Evolutionary conservation across 345 rosid species (phyloP), one percentile per base, ranked within the genome.

Genomic region (Carallia brachiata): DNA sequence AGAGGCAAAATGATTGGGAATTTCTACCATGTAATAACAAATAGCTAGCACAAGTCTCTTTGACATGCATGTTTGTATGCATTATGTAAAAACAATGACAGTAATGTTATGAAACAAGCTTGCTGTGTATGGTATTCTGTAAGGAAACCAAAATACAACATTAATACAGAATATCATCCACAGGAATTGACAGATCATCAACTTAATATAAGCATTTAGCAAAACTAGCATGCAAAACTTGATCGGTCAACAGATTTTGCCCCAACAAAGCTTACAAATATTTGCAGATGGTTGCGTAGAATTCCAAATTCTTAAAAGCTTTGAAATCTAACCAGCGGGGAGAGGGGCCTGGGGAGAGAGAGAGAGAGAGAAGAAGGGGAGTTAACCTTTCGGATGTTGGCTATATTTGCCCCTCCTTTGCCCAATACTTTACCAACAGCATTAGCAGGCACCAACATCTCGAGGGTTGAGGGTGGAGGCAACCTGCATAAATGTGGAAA

Each of bases 361-460:
- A 52, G 39, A 66, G 19, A 69, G 70, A 69, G 56, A 8, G 15
- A 37, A 23, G 23, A 23, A 23, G 23, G 70, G 66, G 44, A 71
- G 73, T 79, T 67, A 71, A 95, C 99, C 96, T 89, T 87, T 70
- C 92, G 86, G 61, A 95, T 89, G 78, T 92, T 95, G 70, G 88
- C 83, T 76, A 95, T 77, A 79, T 95, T 95, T 60, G 89, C 82
- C 66, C 99, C 99, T 68, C 88, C 93, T 87, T 84, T 95, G 59
- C 99, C 99, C 74, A 95, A 71, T 60, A 95, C 99, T 86, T 89
- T 95, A 73, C 94, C 84, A 13, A 92, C 88, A 31, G 99, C 93
- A 84, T 80, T 83, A 50, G 90, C 84, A 68, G 99, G 99, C 74
- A 95, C 80, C 81, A 90, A 70, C 73, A 92, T 83, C 77, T 95